Conservation (phyloP, 2,329 filamentous ascomycete species). For the Paracamarosporium sp. region DNA sequence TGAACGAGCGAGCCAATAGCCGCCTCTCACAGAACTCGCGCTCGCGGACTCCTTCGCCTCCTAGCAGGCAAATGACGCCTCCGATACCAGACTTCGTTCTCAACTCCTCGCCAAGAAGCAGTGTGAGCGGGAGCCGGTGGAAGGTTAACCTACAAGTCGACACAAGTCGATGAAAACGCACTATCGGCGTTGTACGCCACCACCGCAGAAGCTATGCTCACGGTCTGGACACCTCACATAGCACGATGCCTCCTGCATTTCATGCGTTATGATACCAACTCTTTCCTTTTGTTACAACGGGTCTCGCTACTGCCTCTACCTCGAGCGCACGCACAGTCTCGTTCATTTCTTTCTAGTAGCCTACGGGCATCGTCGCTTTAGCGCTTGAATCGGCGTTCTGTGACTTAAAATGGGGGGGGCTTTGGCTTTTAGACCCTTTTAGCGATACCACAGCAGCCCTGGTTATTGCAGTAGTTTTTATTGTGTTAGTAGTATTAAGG, state of each 20-base stretch:
- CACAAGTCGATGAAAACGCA: conserved; percentile 7
- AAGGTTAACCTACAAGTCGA: conserved; percentile 35
- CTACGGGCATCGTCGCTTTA: conserved; percentile 2
- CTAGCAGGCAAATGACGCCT: conserved; percentile 47
- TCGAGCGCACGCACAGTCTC: background rate
- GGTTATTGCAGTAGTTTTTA: conserved; percentile 7
- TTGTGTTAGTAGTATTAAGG: background rate
- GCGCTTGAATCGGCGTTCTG: conserved; percentile 9
- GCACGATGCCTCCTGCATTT: conserved; percentile 7
- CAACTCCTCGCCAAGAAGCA: conserved; percentile 48
- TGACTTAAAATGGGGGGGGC: background rate
- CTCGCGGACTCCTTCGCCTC: conserved; percentile 44
- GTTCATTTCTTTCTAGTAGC: background rate
- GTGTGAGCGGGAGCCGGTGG: conserved; percentile 34
- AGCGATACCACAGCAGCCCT: conserved; percentile 5
- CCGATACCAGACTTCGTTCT: conserved; percentile 54
- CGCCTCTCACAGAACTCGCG: conserved; percentile 10
- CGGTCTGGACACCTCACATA: conserved; percentile 4
- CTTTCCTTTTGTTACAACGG: background rate
- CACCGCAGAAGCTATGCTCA: background rate
- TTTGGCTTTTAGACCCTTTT: background rate
- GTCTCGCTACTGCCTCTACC: background rate
- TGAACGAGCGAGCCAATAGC: conserved; percentile 29
- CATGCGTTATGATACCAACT: conserved; percentile 2
- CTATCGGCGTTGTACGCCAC: background rate